Base-by-base conservation (phyloP, 2,329 filamentous ascomycete species). In the Cryphonectria naterciae region DNA sequence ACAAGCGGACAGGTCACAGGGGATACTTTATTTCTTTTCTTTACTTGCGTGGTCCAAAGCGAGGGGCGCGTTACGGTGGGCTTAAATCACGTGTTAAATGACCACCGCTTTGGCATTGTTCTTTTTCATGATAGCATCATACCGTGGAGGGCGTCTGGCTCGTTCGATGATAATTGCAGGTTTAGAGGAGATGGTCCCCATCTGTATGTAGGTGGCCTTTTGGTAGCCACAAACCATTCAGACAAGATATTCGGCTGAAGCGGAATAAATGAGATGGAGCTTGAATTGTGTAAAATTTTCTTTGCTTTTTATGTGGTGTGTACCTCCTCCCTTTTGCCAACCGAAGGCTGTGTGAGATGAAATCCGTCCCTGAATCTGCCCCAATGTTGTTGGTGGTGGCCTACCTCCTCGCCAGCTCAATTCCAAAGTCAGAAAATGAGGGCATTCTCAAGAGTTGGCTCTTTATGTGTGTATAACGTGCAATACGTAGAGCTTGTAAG, bases 1-100 rank as follows among this genome's bases (percentile, higher is more conserved):
- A 37, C 58, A 61, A 61, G 11, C 58, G 58, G 58, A 13, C 58
- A 61, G 35, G 58, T n/a, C 58, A 32, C 58, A 61, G 28, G 32
- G 58, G 58, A 61, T 39, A 10, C 15, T 19, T 60, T 37, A 8
- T 60, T 19, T 39, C 19, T 4, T n/a, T 37, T 61, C 32, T 35
- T 35, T 37, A n/a, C 58, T 39, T 39, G n/a, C 8, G 22, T 39
- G 15, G 58, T 61, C 32, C 35, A 15, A 15, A 25, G 58, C 58
- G 58, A 61, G 35, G 32, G 28, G 28, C 54, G 54, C 13, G 13
- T 32, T 8, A 58, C 22, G 35, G 32, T 39, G 58, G 58, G 7
- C 32, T 17, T 17, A 58, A 58, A 32, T 35, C 25, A 58, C 13
- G 25, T 32, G 54, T 32, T 35, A 2, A 35, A 58, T 32, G 28